Percentiles rank a stretch among this genome's conserved stretches.
phyloP scores from a whole-genome alignment of 306 rosid genomes.

The Acmispon strigosus region DNA sequence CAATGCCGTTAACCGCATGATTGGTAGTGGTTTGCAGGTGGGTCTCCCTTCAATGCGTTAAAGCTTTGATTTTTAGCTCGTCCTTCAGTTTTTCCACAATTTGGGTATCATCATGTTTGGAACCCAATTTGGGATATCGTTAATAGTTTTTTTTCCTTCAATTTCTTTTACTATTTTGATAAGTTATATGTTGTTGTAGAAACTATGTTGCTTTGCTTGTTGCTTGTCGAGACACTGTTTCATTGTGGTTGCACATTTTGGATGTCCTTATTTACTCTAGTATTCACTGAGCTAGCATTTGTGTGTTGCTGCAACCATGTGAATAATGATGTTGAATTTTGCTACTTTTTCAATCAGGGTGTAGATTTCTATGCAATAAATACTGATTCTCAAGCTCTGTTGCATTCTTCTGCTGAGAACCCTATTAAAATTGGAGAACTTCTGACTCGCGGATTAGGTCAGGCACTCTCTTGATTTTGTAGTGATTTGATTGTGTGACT shows the following conservation, averaged over 20 bases:
- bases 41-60: slow-evolving; percentile 4
- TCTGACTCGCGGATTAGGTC: slow-evolving; percentile 99
- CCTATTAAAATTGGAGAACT: slow-evolving; percentile 97
- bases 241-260: background rate
- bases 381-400: slow-evolving; percentile 92
- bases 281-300: background rate
- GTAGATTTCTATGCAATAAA: slow-evolving; percentile 96
- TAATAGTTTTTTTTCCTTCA: background rate
- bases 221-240: background rate
- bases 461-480: slow-evolving; percentile 15
- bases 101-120: background rate
- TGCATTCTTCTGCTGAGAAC: slow-evolving; percentile 77
- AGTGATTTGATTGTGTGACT: background rate
- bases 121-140: background rate
- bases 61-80: slow-evolving; percentile 15
- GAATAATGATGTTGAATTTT: slow-evolving; percentile 27
- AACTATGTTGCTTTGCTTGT: background rate
- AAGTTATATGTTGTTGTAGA: background rate
- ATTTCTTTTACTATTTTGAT: background rate
- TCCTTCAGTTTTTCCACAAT: background rate
- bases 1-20: slow-evolving; percentile 99
- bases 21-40: slow-evolving; percentile 88
- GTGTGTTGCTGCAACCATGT: slow-evolving; percentile 6
- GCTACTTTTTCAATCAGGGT: slow-evolving; percentile 51
- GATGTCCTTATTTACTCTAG: background rate